Evolutionary conservation across 495 filamentous ascomycete genomes (phyloP).

Genomic region (Lichina pygmaea): DNA sequence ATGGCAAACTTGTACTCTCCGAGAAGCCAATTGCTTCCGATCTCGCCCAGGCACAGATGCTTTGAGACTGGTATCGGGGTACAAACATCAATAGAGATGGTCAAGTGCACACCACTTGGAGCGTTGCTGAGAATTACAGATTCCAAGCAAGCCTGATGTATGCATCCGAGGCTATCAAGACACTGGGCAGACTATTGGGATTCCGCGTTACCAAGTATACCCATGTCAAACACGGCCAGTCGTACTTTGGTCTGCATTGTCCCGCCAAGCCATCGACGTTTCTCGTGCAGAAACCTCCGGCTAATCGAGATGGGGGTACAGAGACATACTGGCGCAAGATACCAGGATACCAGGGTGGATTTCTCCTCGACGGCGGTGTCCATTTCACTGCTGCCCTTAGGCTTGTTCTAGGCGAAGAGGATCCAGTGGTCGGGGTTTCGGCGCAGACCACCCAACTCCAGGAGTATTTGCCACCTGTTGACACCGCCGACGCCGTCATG

Average conservation of each 20-base stretch:
- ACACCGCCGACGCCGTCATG: conserved; percentile 39
- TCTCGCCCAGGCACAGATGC: conserved; percentile 27
- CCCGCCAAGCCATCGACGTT: conserved; percentile 3
- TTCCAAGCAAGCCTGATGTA: conserved; percentile 30
- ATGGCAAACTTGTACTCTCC: conserved; percentile 56
- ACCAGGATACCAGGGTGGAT: conserved; percentile 50
- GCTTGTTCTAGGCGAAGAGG: conserved; percentile 27
- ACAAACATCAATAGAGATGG: conserved; percentile 13
- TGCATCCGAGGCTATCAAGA: conserved; percentile 25
- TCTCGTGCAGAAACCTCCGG: background rate
- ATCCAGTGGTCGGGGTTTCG: conserved; percentile 19
- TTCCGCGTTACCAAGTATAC: conserved; percentile 30
- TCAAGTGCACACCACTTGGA: conserved; percentile 22
- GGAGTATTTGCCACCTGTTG: conserved; percentile 41
- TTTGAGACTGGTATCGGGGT: conserved; percentile 31
- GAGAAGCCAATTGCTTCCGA: conserved; percentile 63
- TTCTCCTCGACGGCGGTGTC: conserved; percentile 52
- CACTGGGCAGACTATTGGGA: conserved; percentile 33
- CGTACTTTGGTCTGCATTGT: conserved; percentile 24
- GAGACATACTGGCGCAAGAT: conserved; percentile 50
- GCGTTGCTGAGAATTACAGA: conserved; percentile 54
- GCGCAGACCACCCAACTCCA: conserved; percentile 32
- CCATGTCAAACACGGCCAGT: conserved; percentile 25
- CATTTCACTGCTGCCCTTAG: conserved; percentile 40
- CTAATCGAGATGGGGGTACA: background rate